Evolutionary conservation across 768 basidiomycete genomes (phyloP), one percentile per base, ranked within the genome.

Genomic region (Calocera viscosa): DNA sequence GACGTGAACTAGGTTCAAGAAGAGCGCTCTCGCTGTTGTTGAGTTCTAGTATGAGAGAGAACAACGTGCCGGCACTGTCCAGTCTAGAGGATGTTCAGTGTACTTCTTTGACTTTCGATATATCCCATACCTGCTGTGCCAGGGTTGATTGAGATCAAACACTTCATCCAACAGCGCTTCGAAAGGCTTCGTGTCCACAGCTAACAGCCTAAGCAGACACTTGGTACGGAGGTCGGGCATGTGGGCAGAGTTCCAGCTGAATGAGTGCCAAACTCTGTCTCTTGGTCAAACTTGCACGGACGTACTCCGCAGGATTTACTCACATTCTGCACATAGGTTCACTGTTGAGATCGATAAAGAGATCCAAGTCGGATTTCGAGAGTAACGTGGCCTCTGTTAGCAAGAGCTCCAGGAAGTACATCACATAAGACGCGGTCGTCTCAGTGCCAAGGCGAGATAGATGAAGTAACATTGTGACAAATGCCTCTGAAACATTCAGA

Each of bases 301-400:
- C 38, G 47, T 65, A 47, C 67, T 67, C 64, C 26, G 28, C 33
- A 64, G 39, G 5, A n/a, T 7, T 14, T 7, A 65, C 80, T 67
- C 72, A 90, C 89, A 87, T 88, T 32, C 77, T 73, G 28, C 81
- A 80, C n/a, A 91, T 76, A 19, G 83, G 72, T 43, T 75, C 74
- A 14, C 82, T 84, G 69, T 89, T 88, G 60, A 82, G 81, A 34
- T 89, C 73, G 33, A 89, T 80, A 70, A 90, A 89, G 72, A 88
- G 87, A 71, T 89, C 87, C 1, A 87, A 22, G 19, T 60, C 53
- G 24, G 26, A 2, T 10, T 30, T 16, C 10, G 53, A 60, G 30
- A 60, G 14, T 10, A 60, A 26, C 10, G 53, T 60, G 5, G 53
- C 53, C 24, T 60, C 53, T 22, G 53, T 32, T 5, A 60, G 53